These are phyloP conservation scores for Glycine latifolia DNA, from an alignment of 306 rosid genomes.

Conservation along the genomic window DNA sequence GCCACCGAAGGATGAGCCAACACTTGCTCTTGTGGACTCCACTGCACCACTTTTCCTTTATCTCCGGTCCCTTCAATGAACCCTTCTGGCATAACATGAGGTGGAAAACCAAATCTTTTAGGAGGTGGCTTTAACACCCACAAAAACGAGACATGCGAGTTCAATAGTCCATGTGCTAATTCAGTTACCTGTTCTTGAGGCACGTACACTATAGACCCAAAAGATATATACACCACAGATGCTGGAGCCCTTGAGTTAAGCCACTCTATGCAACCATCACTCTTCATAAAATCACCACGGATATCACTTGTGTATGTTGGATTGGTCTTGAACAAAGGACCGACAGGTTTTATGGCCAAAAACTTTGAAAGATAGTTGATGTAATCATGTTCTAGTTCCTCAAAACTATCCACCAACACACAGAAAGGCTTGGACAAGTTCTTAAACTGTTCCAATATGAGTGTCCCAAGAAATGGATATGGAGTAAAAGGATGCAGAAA, in stretches of 20 bases:
- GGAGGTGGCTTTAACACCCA: conserved; percentile 70
- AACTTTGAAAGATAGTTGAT: conserved; percentile 46
- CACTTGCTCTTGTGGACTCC: conserved; percentile 78
- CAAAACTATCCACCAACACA: conserved; percentile 61
- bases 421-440: conserved; percentile 58
- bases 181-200: conserved; percentile 68
- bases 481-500: conserved; percentile 59
- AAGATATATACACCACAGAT: conserved; percentile 73
- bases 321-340: conserved; percentile 67
- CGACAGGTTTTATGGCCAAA: conserved; percentile 48
- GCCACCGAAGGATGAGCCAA: conserved; percentile 64
- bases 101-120: not conserved
- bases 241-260: conserved; percentile 51
- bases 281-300: conserved; percentile 60
- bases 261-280: conserved; percentile 69
- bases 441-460: conserved; percentile 57
- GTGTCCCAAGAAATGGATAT: conserved; percentile 39
- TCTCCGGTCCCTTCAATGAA: conserved; percentile 54
- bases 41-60: conserved; percentile 63
- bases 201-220: conserved; percentile 63
- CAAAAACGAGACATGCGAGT: conserved; percentile 57
- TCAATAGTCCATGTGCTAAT: conserved; percentile 64
- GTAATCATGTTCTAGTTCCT: conserved; percentile 61
- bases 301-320: not conserved
- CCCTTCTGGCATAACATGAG: conserved; percentile 58